These are phyloP conservation scores for Raphanus hybrid DNA, from an alignment of 441 rosid species.

Conservation along the genomic window DNA sequence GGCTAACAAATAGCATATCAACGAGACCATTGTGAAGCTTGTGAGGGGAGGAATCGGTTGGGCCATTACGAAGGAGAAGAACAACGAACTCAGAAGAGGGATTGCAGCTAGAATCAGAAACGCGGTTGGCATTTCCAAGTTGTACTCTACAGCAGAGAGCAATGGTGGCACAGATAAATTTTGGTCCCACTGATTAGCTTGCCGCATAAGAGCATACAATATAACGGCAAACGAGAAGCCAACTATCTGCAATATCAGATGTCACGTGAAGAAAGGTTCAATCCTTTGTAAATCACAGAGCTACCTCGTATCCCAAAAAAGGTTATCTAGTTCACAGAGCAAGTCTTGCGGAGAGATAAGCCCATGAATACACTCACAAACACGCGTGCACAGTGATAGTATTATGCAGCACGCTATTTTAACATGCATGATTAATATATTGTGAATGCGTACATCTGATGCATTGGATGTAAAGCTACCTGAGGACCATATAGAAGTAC, in stretches of 20 bases:
- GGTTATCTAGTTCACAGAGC: conserved; percentile 14
- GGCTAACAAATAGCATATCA: conserved; percentile 77
- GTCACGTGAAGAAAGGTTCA: conserved; percentile 30
- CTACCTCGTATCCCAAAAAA: neutral
- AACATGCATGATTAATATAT: conserved; percentile 1
- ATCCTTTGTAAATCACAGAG: conserved; percentile 13
- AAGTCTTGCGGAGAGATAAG: neutral
- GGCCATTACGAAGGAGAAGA: conserved; percentile 67
- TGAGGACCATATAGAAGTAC: conserved; percentile 74
- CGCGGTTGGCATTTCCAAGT: conserved; percentile 81
- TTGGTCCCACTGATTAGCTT: conserved; percentile 77
- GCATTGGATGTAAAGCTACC: conserved; percentile 50
- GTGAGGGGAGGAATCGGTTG: conserved; percentile 76
- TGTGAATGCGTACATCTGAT: conserved; percentile 12
- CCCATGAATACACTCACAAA: neutral
- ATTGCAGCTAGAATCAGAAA: conserved; percentile 59
- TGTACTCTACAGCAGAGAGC: conserved; percentile 76
- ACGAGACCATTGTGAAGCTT: conserved; percentile 65
- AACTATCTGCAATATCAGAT: conserved; percentile 43
- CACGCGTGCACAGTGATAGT: neutral
- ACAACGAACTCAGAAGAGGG: conserved; percentile 67
- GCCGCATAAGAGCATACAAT: conserved; percentile 85
- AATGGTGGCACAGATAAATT: conserved; percentile 74
- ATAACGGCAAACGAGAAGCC: conserved; percentile 60
- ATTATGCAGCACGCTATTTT: conserved; percentile 12